Base-by-base conservation (phyloP, 352 stramenopile genomes). In the Globisporangium canariense region DNA sequence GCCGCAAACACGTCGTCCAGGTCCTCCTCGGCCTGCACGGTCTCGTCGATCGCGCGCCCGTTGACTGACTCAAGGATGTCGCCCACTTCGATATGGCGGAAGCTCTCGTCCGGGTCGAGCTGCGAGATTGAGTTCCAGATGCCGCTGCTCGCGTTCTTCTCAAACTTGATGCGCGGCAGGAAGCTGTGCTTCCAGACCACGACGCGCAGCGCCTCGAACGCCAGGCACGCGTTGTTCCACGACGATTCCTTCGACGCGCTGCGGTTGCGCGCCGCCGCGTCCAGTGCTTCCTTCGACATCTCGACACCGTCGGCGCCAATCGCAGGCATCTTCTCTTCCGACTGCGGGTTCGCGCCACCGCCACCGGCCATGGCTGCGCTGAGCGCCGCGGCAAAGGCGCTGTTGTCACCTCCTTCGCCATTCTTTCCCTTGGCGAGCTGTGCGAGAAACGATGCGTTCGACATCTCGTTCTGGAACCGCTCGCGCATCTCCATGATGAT, bases 131-230 rank as follows among this genome's bases (percentile, higher is more conserved):
- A 68, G 61, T 93, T 90, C 78, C 78, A 95, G 25, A 90, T 78
- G 25, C 76, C 76, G 1, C 68, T 77, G 18, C 46, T 30, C 1
- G 73, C 64, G 63, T 86, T 71, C 8, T 75, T 73, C 41, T 74
- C 59, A 46, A 91, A 93, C 50, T 77, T 73, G 59, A 95, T 75
- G 20, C 76, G 73, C 11, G 86, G 86, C 59, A 93, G 70, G 59
- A 93, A 95, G 65, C 84, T 93, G 71, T 93, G 86, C 66, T 95
- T 95, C 86, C 86, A 95, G 56, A 95, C 84, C 6, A 95, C 86
- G 38, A 95, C 78, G 38, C 86, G 84, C 38, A 95, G 65, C 22
- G 80, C 81, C 9, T 90, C 76, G 53, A 95, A 95, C 16, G 74
- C 78, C 32, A 65, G 56, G 50, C 86, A 95, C 6, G 83, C 73